A percentile compares a stretch with the other conserved stretches of the same genome.
These are phyloP conservation scores for Rutidosis leptorrhynchoides DNA, from an alignment of 129 eudicot species.

Conservation along the genomic window DNA sequence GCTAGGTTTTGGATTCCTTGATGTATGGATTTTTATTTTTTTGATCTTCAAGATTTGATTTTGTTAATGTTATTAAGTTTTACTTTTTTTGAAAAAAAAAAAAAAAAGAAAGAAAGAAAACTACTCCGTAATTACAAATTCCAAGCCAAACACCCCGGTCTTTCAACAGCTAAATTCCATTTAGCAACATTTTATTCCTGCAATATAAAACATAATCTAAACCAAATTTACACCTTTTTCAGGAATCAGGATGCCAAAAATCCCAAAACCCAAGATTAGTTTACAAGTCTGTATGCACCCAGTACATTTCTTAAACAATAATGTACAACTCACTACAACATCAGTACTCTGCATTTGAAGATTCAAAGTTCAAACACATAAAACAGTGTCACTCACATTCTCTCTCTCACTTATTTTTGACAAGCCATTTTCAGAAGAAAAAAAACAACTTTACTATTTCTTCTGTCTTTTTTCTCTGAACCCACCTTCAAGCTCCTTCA, in stretches of 20 bases:
- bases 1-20: too few relatives aligned
- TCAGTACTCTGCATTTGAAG: conserved; percentile 6
- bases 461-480: conserved; percentile 33
- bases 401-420: conserved; percentile 29
- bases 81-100: too few relatives aligned
- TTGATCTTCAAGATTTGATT: too few relatives aligned
- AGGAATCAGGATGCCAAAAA: conserved; percentile 3
- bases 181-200: conserved; percentile 20
- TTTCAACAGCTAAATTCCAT: conserved; percentile 32
- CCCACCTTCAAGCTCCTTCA: conserved; percentile 26
- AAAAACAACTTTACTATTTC: conserved; percentile 28
- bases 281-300: not conserved
- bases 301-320: not conserved
- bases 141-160: too few relatives aligned
- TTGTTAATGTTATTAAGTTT: too few relatives aligned
- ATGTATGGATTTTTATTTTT: too few relatives aligned
- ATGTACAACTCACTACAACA: conserved; percentile 17
- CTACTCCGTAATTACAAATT: too few relatives aligned
- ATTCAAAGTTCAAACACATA: conserved; percentile 22
- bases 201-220: conserved; percentile 21
- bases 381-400: conserved; percentile 13
- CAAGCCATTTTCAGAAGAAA: conserved; percentile 37
- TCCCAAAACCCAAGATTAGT: conserved; percentile 17
- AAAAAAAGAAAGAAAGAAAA: too few relatives aligned
- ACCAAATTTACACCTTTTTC: conserved; percentile 20